phyloP scores from a whole-genome alignment of 2,329 filamentous ascomycete genomes.

The Stagonosporopsis chrysanthemi region DNA sequence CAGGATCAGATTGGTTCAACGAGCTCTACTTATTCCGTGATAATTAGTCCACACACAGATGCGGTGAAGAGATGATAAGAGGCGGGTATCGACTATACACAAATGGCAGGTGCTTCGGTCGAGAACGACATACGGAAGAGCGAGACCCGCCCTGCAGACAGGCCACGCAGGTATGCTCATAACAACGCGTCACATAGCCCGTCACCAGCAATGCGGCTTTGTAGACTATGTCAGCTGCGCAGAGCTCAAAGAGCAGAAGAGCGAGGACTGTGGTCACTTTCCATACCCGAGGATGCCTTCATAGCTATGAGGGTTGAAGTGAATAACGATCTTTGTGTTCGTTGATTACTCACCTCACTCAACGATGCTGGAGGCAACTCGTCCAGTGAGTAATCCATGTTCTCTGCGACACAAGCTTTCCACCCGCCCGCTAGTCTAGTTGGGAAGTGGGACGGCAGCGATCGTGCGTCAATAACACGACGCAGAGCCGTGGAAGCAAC shows the following conservation, averaged over 20 bases:
- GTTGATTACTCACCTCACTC: not conserved
- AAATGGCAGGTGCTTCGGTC: conserved; percentile 5
- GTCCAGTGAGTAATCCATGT: conserved; percentile 15
- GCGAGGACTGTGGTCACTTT: not conserved
- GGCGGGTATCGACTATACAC: not conserved
- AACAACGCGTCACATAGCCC: not conserved
- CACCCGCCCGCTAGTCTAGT: conserved; percentile 12
- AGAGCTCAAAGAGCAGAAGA: not conserved
- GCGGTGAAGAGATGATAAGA: conserved; percentile 4
- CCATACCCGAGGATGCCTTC: not conserved
- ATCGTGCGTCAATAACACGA: conserved; percentile 9
- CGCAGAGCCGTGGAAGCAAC: conserved; percentile 11
- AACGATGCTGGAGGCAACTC: not conserved
- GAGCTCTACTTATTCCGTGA: not conserved
- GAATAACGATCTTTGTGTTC: too few species aligned
- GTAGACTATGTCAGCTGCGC: not conserved
- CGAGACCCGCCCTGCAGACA: not conserved
- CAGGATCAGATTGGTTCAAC: not conserved
- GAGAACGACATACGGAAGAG: not conserved
- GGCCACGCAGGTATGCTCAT: not conserved
- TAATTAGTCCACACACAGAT: not conserved
- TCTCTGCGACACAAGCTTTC: conserved; percentile 13
- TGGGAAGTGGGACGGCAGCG: conserved; percentile 10
- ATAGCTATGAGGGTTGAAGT: not conserved
- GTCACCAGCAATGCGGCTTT: not conserved